These are phyloP conservation scores for Cornus kousa DNA, from an alignment of 148 eudicot species.

Conservation along the genomic window DNA sequence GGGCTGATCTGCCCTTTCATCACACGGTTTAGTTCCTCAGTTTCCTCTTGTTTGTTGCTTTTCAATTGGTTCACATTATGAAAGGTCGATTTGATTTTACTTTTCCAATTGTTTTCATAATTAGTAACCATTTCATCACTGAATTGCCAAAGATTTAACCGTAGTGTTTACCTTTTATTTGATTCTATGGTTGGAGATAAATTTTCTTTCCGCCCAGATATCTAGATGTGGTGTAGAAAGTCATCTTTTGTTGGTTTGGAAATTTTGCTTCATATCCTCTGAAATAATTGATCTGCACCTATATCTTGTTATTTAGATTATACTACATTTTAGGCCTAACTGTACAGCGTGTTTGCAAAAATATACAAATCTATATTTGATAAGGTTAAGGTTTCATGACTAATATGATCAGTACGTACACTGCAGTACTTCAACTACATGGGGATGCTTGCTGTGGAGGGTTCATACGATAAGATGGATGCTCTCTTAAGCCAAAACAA, in stretches of 20 bases:
- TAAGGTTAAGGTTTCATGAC: background rate
- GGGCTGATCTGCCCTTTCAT: background rate
- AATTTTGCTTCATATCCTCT: background rate
- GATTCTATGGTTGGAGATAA: background rate
- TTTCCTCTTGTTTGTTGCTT: background rate
- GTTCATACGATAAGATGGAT: constrained; percentile 90
- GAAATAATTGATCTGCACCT: too few species aligned
- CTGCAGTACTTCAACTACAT: constrained; percentile 93
- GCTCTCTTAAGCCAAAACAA: constrained; percentile 74
- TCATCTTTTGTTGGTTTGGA: background rate
- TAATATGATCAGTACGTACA: background rate
- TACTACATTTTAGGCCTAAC: background rate
- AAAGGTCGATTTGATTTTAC: background rate
- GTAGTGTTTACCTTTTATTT: background rate
- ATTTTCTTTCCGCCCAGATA: background rate
- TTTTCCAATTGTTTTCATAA: background rate
- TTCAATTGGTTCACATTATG: too few species aligned
- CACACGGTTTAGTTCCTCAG: background rate
- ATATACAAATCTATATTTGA: background rate
- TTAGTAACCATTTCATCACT: too few species aligned
- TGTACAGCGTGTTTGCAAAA: background rate
- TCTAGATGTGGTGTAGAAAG: background rate
- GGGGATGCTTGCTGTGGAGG: constrained; percentile 99
- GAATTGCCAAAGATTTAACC: background rate
- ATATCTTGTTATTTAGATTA: too few species aligned